A percentile compares a stretch with the other conserved stretches of the same genome.
Conservation (phyloP, 306 rosid genomes). For the Luffa aegyptiaca region DNA sequence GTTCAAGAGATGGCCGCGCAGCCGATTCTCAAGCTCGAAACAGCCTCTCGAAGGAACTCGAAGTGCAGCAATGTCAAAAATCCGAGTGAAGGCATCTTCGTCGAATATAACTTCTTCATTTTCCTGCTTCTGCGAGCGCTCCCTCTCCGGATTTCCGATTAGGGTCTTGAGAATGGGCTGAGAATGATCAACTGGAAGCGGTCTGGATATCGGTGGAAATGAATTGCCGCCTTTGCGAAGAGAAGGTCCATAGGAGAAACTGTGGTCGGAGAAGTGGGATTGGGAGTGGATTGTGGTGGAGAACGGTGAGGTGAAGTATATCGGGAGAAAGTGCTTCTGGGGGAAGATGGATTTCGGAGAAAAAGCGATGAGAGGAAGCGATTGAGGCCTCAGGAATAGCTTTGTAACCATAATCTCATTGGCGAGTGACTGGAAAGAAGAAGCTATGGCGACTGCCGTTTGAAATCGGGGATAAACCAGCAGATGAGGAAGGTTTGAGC, state of each 20-base stretch:
- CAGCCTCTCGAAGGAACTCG: constrained; percentile 72
- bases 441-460: not conserved
- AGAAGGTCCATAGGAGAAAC: constrained; percentile 62
- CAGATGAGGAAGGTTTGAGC: not conserved
- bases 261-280: constrained; percentile 10
- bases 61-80: constrained; percentile 60
- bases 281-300: constrained; percentile 10
- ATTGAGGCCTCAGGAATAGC: constrained; percentile 23
- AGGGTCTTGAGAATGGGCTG: not conserved
- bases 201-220: not conserved
- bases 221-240: constrained; percentile 38
- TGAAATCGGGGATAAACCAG: not conserved
- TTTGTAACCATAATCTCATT: constrained; percentile 7
- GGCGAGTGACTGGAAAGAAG: not conserved
- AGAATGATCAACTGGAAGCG: constrained; percentile 9
- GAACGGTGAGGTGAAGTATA: constrained; percentile 15
- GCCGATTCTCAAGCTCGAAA: constrained; percentile 55
- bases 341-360: constrained; percentile 19
- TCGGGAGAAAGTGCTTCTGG: constrained; percentile 7
- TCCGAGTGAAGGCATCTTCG: constrained; percentile 50
- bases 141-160: not conserved
- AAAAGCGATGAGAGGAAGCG: constrained; percentile 18
- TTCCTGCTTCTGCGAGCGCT: constrained; percentile 2
- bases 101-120: constrained; percentile 10
- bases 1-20: constrained; percentile 87